These are phyloP conservation scores for Tuber aestivum DNA, from an alignment of 495 filamentous ascomycete species.

Conservation along the genomic window DNA sequence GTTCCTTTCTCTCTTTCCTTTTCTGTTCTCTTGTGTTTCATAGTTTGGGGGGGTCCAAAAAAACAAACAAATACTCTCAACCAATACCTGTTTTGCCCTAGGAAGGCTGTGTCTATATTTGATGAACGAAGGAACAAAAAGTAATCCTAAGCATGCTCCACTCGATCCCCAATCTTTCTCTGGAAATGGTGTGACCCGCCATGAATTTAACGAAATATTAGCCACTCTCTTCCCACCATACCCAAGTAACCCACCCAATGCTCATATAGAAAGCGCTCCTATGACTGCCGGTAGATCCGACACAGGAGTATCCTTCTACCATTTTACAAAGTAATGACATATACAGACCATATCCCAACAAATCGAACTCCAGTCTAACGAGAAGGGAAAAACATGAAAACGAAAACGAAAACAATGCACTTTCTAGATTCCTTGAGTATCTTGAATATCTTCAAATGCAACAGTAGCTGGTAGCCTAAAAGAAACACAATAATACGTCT, in stretches of 20 bases:
- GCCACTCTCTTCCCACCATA: neutral
- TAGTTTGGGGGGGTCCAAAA: neutral
- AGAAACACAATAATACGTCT: constrained; percentile 93
- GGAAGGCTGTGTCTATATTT: neutral
- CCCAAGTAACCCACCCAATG: neutral
- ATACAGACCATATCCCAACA: neutral
- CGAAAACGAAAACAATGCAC: neutral
- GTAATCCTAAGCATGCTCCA: neutral
- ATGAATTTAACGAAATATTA: neutral
- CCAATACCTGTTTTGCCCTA: neutral
- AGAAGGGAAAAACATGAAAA: neutral
- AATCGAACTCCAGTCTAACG: neutral
- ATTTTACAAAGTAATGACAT: neutral
- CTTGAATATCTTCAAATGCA: constrained; percentile 54
- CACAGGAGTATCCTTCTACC: neutral
- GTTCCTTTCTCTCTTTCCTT: constrained; percentile 48
- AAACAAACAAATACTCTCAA: neutral
- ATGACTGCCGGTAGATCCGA: neutral
- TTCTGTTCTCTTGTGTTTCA: constrained; percentile 52
- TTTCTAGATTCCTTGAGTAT: neutral
- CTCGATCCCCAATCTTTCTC: neutral
- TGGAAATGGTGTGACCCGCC: neutral
- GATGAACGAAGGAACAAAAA: neutral
- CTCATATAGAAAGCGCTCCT: neutral
- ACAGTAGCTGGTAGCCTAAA: constrained; percentile 78